Conservation (phyloP, 805 yeast species). For the Kodamaea kaohsiungensis region DNA sequence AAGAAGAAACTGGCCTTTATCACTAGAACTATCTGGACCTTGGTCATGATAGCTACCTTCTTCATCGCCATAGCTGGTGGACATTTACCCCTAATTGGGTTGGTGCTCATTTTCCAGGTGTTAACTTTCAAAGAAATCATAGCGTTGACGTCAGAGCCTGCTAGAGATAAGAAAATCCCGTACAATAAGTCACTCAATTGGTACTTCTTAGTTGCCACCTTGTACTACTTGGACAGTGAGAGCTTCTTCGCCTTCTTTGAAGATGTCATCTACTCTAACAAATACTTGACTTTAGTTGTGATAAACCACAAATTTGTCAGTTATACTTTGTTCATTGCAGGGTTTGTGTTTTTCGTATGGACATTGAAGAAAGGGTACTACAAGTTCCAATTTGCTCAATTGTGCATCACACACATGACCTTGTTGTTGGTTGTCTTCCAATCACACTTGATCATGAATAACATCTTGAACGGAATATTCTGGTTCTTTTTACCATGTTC, state of each 20-base stretch:
- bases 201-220: conserved; percentile 87
- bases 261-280: conserved; percentile 51
- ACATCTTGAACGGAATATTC: conserved; percentile 84
- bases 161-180: conserved; percentile 79
- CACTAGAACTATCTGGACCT: conserved; percentile 89
- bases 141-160: conserved; percentile 79
- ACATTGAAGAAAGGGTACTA: conserved; percentile 86
- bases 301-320: conserved; percentile 81
- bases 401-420: conserved; percentile 94
- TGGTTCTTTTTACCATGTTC: conserved; percentile 95
- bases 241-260: conserved; percentile 70
- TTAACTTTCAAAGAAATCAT: conserved; percentile 91
- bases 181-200: conserved; percentile 83
- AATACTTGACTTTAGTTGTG: conserved; percentile 57
- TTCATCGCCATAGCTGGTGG: conserved; percentile 76
- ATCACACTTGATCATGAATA: conserved; percentile 88
- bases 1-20: conserved; percentile 80
- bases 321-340: conserved; percentile 80
- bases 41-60: conserved; percentile 83
- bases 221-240: conserved; percentile 88
- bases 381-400: conserved; percentile 90
- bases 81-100: conserved; percentile 73
- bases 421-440: conserved; percentile 87
- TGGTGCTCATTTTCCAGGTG: conserved; percentile 73
- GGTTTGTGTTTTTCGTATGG: conserved; percentile 87